A percentile compares a stretch with the other conserved stretches of the same genome.
phyloP scores from a whole-genome alignment of 108 stramenopile species.

The Nitzschia palea region DNA sequence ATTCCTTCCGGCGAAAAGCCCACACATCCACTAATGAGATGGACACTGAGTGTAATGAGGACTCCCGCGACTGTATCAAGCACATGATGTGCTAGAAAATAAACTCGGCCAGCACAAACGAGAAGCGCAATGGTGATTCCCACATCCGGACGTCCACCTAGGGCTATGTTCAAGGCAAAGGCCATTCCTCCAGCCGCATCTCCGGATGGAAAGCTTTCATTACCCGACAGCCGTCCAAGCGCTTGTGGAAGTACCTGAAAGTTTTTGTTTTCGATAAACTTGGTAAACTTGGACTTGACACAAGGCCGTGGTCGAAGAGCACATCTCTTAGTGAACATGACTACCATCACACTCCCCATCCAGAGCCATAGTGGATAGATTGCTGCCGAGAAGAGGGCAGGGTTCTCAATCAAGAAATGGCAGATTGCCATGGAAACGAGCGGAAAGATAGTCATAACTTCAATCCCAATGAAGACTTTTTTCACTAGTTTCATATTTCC shows the following conservation, averaged over 20 bases:
- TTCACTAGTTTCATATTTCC: background rate
- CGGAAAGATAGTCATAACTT: background rate
- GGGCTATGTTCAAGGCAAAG: constrained; percentile 4
- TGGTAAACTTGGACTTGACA: background rate
- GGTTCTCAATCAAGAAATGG: constrained; percentile 5
- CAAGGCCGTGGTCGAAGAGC: constrained; percentile 7
- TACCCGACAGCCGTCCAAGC: background rate
- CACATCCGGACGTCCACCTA: background rate
- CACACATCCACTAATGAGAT: background rate
- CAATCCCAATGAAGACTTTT: constrained; percentile 4
- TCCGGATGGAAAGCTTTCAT: constrained; percentile 27
- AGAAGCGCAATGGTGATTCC: constrained; percentile 8
- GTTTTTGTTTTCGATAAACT: constrained; percentile 1
- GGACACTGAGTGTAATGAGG: constrained; percentile 4
- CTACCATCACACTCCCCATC: background rate
- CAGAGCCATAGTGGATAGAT: constrained; percentile 18
- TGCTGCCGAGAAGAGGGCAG: background rate
- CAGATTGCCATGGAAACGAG: background rate
- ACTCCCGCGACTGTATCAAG: constrained; percentile 16
- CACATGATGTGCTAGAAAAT: constrained; percentile 26
- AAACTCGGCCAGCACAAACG: constrained; percentile 21
- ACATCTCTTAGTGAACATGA: background rate
- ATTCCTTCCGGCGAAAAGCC: too few species aligned
- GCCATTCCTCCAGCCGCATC: constrained; percentile 17
- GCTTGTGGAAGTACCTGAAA: constrained; percentile 7